These are phyloP conservation scores for Didymella pinodella DNA, from an alignment of 2,329 filamentous ascomycete species.

Conservation along the genomic window DNA sequence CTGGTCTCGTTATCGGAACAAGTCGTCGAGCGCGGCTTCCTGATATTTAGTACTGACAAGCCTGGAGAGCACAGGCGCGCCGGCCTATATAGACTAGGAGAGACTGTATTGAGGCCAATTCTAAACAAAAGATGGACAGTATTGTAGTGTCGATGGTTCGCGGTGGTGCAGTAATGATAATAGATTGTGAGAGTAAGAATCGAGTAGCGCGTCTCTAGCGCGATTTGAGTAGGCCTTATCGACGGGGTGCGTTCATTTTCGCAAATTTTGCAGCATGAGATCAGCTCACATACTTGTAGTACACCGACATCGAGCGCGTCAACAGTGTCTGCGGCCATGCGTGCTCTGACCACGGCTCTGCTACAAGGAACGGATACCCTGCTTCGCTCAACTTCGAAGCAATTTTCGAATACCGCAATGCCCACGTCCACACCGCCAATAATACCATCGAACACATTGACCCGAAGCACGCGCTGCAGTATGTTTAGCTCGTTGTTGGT, in stretches of 20 bases:
- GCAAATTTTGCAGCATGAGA: neutral
- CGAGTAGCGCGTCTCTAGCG: slow-evolving; percentile 5
- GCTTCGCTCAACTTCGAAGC: slow-evolving; percentile 75
- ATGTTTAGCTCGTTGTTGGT: slow-evolving; percentile 81
- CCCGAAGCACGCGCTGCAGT: slow-evolving; percentile 90
- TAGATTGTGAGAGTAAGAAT: neutral
- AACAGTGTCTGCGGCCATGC: slow-evolving; percentile 73
- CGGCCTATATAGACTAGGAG: too few relatives aligned
- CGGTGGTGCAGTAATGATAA: neutral
- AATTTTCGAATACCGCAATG: slow-evolving; percentile 59
- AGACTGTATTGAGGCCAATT: too few relatives aligned
- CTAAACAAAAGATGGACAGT: too few relatives aligned
- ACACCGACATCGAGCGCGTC: slow-evolving; percentile 73
- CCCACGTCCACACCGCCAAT: slow-evolving; percentile 73
- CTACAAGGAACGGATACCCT: slow-evolving; percentile 75
- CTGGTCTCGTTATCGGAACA: neutral
- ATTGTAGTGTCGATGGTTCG: neutral
- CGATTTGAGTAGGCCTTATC: neutral
- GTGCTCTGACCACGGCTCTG: slow-evolving; percentile 76
- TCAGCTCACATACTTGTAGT: slow-evolving; percentile 72
- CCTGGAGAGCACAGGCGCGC: neutral
- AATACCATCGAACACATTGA: slow-evolving; percentile 75
- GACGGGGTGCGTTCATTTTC: neutral
- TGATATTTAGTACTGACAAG: neutral
- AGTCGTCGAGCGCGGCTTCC: neutral